phyloP scores from a whole-genome alignment of 2,329 filamentous ascomycete species.

The Delphinella strobiligena region DNA sequence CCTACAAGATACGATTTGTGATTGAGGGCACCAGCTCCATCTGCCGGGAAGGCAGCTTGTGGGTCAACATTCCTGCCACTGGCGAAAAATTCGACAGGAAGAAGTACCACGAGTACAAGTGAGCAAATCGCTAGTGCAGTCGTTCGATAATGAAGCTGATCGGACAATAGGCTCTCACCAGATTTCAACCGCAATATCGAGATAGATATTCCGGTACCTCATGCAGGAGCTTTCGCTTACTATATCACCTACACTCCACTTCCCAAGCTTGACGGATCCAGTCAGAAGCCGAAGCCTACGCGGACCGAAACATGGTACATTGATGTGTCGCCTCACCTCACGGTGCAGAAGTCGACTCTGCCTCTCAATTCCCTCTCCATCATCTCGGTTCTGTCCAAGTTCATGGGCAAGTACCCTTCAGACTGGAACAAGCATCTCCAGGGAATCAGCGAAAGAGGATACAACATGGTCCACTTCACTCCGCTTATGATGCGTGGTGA shows the following conservation, averaged over 20 bases:
- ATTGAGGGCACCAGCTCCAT: constrained; percentile 94
- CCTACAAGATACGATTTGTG: constrained; percentile 72
- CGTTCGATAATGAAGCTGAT: neutral
- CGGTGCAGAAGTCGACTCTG: constrained; percentile 59
- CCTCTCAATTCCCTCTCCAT: constrained; percentile 80
- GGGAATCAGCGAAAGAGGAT: constrained; percentile 80
- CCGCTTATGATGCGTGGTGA: constrained; percentile 77
- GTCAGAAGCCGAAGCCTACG: constrained; percentile 34
- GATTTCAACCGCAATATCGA: constrained; percentile 88
- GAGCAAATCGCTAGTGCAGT: constrained; percentile 23
- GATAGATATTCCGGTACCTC: constrained; percentile 75
- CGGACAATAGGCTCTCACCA: constrained; percentile 56
- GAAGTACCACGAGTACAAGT: constrained; percentile 83
- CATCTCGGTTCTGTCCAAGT: constrained; percentile 93
- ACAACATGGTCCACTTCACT: constrained; percentile 99
- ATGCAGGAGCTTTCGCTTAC: constrained; percentile 82
- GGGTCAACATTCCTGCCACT: constrained; percentile 84
- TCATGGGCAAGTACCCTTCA: constrained; percentile 83
- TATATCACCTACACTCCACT: constrained; percentile 87
- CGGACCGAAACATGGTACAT: constrained; percentile 76
- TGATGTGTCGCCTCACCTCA: constrained; percentile 75
- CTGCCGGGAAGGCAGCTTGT: constrained; percentile 84
- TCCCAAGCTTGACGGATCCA: constrained; percentile 54
- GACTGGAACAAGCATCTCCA: constrained; percentile 85
- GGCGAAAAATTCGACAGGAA: constrained; percentile 65